Evolutionary conservation across 2,329 filamentous ascomycete genomes (phyloP).

Genomic region (Curvularia spicifera): DNA sequence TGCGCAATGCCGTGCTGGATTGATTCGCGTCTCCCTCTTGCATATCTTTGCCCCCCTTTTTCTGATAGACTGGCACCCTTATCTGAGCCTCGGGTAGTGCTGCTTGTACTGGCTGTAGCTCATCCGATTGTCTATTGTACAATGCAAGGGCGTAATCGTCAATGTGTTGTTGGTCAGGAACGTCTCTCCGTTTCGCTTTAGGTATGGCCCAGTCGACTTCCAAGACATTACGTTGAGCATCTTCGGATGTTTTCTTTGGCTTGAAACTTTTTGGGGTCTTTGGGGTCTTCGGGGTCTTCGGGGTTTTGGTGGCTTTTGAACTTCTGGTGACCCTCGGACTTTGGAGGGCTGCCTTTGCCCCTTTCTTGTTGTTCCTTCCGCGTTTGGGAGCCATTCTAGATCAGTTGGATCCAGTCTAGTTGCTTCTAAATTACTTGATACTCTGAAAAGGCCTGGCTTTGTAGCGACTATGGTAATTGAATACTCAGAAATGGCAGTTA

Average conservation of each 20-base stretch:
- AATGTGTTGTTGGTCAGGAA: not conserved
- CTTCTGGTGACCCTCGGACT: not conserved
- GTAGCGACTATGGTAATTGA: not conserved
- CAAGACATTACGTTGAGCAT: not conserved
- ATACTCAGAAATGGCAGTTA: not conserved
- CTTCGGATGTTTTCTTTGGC: not conserved
- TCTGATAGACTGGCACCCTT: conserved; percentile 14
- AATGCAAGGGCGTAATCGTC: conserved; percentile 11
- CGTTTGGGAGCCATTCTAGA: conserved; percentile 8
- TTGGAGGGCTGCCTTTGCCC: not conserved
- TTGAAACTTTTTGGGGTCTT: not conserved
- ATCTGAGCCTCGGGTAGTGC: conserved; percentile 11
- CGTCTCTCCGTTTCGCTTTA: conserved; percentile 2
- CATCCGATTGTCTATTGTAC: conserved; percentile 3
- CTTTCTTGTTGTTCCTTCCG: not conserved
- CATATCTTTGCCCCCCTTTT: conserved; percentile 2
- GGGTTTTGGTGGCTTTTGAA: no score
- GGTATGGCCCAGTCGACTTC: conserved; percentile 11
- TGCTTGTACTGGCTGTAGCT: conserved; percentile 3
- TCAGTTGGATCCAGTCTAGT: not conserved
- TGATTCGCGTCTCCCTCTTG: not conserved
- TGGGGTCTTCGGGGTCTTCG: not conserved
- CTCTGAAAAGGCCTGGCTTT: not conserved
- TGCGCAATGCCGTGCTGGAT: conserved; percentile 10
- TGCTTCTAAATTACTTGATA: not conserved